Conservation (phyloP, 768 basidiomycete genomes). For the Nevesoporus exiguus region DNA sequence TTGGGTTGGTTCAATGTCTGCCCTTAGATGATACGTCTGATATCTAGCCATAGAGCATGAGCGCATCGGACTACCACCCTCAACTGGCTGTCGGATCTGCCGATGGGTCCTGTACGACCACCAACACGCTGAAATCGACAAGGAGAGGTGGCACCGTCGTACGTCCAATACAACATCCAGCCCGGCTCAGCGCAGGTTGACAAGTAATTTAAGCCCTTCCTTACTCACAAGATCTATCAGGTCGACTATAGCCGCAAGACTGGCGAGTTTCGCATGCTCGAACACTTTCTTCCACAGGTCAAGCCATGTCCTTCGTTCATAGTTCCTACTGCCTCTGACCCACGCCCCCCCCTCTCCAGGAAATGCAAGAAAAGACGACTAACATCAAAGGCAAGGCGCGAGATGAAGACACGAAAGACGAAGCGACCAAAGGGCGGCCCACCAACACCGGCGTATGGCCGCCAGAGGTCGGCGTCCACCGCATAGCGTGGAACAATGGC, state of each 20-base stretch:
- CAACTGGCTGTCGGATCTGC: slow-evolving; percentile 79
- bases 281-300: slow-evolving; percentile 77
- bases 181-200: background rate
- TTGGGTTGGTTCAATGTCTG: slow-evolving; percentile 58
- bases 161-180: slow-evolving; percentile 23
- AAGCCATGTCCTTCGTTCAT: background rate
- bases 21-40: background rate
- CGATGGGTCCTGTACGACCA: slow-evolving; percentile 79
- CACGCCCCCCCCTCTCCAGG: slow-evolving; percentile 29
- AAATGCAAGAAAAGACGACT: slow-evolving; percentile 40
- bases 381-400: slow-evolving; percentile 34
- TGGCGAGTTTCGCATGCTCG: slow-evolving; percentile 83
- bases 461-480: slow-evolving; percentile 70
- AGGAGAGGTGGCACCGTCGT: slow-evolving; percentile 72
- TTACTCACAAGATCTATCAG: slow-evolving; percentile 77
- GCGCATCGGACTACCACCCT: slow-evolving; percentile 82
- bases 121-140: slow-evolving; percentile 64
- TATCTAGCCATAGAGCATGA: slow-evolving; percentile 49
- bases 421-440: slow-evolving; percentile 15
- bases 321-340: background rate
- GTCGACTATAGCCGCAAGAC: slow-evolving; percentile 81
- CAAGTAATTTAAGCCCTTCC: slow-evolving; percentile 53
- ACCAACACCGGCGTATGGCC: slow-evolving; percentile 72
- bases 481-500: slow-evolving; percentile 77
- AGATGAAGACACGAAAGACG: slow-evolving; percentile 25